These are phyloP conservation scores for Dryas alaskensis DNA, from an alignment of 306 rosid species.

Conservation along the genomic window DNA sequence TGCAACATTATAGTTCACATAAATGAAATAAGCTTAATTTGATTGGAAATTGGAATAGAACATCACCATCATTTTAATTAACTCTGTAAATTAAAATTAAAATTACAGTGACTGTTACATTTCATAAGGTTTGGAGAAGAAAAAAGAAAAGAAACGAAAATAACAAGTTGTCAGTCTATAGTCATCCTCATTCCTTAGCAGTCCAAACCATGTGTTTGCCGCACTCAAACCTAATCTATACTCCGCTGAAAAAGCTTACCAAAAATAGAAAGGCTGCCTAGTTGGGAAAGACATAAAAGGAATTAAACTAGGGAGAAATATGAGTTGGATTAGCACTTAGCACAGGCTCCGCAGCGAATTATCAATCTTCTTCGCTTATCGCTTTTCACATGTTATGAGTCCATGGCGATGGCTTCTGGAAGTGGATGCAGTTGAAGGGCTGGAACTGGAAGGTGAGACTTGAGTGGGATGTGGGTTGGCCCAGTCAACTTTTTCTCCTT, in stretches of 20 bases:
- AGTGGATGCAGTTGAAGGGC: conserved; percentile 54
- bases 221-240: conserved; percentile 19
- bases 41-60: background rate
- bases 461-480: conserved; percentile 49
- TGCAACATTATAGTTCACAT: background rate
- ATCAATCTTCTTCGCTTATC: conserved; percentile 16
- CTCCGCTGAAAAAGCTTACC: background rate
- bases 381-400: conserved; percentile 27
- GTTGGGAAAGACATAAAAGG: background rate
- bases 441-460: conserved; percentile 49
- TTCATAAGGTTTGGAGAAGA: background rate
- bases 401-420: conserved; percentile 78
- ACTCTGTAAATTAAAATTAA: background rate
- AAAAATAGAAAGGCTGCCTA: background rate
- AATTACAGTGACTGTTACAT: background rate
- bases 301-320: background rate
- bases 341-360: background rate
- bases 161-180: background rate
- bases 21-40: background rate
- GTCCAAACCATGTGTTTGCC: background rate
- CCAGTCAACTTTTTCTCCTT: conserved; percentile 53
- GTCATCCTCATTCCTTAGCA: background rate
- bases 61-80: background rate
- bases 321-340: conserved; percentile 29
- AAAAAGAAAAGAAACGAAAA: background rate